A percentile compares a stretch with the other conserved stretches of the same genome.
Conservation (phyloP, 805 yeast species). For the Pichia occidentalis region DNA sequence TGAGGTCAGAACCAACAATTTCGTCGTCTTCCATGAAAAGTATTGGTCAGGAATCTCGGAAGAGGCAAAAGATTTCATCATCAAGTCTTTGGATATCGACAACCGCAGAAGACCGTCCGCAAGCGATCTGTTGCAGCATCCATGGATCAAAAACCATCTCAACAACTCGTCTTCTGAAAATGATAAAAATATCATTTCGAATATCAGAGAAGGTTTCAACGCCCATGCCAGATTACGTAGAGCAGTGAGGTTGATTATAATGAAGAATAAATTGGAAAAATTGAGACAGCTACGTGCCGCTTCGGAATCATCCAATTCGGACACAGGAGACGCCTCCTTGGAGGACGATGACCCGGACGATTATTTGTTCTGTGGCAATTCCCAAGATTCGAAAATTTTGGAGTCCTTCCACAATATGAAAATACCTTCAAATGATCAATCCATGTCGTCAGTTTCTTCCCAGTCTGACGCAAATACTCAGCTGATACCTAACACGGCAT, state of each 20-base stretch:
- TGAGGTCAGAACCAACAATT: conserved; percentile 67
- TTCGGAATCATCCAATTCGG: conserved; percentile 39
- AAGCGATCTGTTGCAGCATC: conserved; percentile 53
- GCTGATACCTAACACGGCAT: no score
- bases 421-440: not conserved
- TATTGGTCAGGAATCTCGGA: conserved; percentile 80
- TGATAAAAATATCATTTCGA: conserved; percentile 64
- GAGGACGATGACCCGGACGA: conserved; percentile 30
- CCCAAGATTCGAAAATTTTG: conserved; percentile 39
- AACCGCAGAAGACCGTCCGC: conserved; percentile 69
- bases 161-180: conserved; percentile 9
- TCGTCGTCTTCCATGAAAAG: conserved; percentile 78
- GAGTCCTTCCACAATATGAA: conserved; percentile 19
- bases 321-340: conserved; percentile 9
- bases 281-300: conserved; percentile 56
- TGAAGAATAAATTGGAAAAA: conserved; percentile 71
- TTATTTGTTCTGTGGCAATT: conserved; percentile 28
- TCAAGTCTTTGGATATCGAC: conserved; percentile 60
- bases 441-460: not conserved
- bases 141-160: conserved; percentile 60
- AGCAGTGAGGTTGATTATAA: conserved; percentile 77
- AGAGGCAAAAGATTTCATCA: conserved; percentile 75
- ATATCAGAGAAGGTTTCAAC: conserved; percentile 71
- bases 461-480: no score
- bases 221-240: conserved; percentile 79